Percentiles rank a stretch among this genome's conserved stretches.
These are phyloP conservation scores for Colletotrichum spinosum DNA, from an alignment of 2,329 filamentous ascomycete genomes.

Conservation along the genomic window DNA sequence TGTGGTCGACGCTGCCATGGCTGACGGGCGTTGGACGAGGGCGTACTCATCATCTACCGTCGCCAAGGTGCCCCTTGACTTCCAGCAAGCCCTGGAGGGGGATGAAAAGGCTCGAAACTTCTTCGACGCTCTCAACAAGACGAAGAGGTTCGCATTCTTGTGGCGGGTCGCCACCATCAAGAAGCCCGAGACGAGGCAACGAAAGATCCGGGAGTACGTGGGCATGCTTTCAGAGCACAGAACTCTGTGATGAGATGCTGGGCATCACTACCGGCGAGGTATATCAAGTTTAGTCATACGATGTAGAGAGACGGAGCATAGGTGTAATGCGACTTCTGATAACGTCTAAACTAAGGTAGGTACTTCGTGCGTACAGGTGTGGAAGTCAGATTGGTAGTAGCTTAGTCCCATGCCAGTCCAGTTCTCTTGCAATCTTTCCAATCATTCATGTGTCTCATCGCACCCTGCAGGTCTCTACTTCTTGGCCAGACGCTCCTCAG, in stretches of 20 bases:
- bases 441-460: no score
- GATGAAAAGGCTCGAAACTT: conserved; percentile 49
- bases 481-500: no score
- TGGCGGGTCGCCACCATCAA: conserved; percentile 57
- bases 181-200: conserved; percentile 47
- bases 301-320: no score
- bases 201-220: conserved; percentile 56
- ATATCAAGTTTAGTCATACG: no score
- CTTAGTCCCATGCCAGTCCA: no score
- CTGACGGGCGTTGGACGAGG: conserved; percentile 68
- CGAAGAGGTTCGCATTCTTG: conserved; percentile 59
- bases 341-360: no score
- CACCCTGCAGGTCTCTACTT: no score
- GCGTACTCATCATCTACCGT: conserved; percentile 65
- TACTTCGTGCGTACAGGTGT: no score
- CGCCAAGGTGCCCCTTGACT: conserved; percentile 61
- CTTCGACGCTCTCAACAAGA: conserved; percentile 57
- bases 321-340: no score
- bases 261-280: no score
- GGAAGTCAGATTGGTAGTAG: no score
- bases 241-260: conserved; percentile 38
- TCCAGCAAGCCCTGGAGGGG: conserved; percentile 54
- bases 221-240: conserved; percentile 50
- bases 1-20: conserved; percentile 66
- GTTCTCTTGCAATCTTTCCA: no score